Evolutionary conservation across 805 yeast genomes (phyloP).

Genomic region (Candida qinlingensis): DNA sequence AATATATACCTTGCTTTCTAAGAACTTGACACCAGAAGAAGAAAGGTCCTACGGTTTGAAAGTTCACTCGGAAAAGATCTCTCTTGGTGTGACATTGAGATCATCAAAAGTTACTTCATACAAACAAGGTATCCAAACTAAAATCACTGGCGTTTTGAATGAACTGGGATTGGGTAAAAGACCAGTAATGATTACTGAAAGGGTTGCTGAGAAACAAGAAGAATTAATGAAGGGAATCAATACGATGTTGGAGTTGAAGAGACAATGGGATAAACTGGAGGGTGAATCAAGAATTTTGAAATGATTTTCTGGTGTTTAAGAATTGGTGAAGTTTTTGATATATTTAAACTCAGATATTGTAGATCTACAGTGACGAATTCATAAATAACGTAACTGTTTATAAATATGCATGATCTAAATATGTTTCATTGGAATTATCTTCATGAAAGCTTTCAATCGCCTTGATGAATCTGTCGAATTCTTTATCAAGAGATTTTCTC

Average conservation of each 20-base stretch:
- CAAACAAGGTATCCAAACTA: conserved; percentile 70
- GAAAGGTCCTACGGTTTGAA: conserved; percentile 80
- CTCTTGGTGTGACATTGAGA: conserved; percentile 70
- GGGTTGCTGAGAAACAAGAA: conserved; percentile 73
- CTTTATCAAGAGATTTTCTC: background rate
- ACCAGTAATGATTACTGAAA: conserved; percentile 85
- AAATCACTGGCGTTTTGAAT: conserved; percentile 54
- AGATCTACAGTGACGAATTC: background rate
- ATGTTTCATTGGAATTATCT: background rate
- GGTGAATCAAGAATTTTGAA: conserved; percentile 57
- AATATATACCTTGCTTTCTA: conserved; percentile 30
- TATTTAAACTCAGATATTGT: too few species aligned
- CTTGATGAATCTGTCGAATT: background rate
- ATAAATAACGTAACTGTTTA: background rate
- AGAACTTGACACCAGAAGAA: conserved; percentile 61
- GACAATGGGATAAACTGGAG: conserved; percentile 80
- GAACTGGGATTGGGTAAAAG: conserved; percentile 77
- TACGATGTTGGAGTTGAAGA: conserved; percentile 74
- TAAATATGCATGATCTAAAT: background rate
- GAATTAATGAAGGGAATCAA: conserved; percentile 64
- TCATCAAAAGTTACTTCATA: conserved; percentile 73
- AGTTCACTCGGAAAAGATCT: conserved; percentile 67
- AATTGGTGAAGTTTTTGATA: too few species aligned
- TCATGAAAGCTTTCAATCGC: conserved; percentile 7
- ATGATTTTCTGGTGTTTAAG: conserved; percentile 19